Evolutionary conservation across 352 stramenopile genomes (phyloP).

Genomic region (Globisporangium paroecandrum): DNA sequence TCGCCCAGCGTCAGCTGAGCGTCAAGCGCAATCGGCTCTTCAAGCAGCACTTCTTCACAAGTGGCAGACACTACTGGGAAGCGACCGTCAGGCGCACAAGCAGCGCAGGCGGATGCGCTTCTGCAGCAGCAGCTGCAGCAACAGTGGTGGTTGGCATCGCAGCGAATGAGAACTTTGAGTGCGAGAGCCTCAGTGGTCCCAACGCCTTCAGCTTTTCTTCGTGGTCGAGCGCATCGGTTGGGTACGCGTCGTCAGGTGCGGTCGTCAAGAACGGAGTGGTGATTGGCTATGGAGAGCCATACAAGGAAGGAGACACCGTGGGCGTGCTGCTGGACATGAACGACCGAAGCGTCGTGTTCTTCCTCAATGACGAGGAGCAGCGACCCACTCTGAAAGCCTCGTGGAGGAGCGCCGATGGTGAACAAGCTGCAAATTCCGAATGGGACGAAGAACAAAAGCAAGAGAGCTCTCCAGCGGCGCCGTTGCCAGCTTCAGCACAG

Average conservation of each 20-base stretch:
- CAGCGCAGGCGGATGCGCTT: neutral
- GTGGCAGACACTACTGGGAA: constrained; percentile 6
- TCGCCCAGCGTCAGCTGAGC: neutral
- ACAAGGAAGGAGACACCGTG: constrained; percentile 1
- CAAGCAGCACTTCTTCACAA: constrained; percentile 11
- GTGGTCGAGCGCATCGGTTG: neutral
- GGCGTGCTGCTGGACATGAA: constrained; percentile 7
- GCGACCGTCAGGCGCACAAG: neutral
- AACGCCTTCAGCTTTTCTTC: neutral
- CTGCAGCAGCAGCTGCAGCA: neutral
- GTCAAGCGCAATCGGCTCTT: constrained; percentile 6
- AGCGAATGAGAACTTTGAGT: neutral
- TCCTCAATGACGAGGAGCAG: constrained; percentile 2
- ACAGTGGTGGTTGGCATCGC: neutral
- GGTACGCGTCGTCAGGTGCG: neutral
- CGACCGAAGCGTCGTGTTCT: neutral
- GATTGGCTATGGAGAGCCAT: neutral
- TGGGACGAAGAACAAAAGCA: neutral
- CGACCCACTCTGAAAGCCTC: neutral
- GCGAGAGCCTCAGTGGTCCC: neutral
- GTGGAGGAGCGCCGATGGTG: neutral
- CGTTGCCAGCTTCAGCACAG: neutral
- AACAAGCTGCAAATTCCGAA: neutral
- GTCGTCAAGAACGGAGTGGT: neutral
- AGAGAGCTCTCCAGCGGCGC: neutral